Conservation (phyloP, 2,329 filamentous ascomycete genomes). For the Aureobasidium melanogenum region DNA sequence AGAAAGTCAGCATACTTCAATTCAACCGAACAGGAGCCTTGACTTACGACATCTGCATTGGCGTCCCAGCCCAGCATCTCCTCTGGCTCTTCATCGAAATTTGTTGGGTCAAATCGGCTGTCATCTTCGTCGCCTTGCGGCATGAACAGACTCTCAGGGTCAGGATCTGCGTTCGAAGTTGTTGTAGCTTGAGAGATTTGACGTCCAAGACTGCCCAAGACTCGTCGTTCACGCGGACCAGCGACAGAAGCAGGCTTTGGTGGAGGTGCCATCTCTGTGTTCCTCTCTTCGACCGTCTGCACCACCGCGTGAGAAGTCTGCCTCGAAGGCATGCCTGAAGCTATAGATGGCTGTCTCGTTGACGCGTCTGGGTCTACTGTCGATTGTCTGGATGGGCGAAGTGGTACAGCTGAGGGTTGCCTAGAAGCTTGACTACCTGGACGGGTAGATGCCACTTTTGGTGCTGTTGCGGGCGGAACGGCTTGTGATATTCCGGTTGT, state of each 20-base stretch:
- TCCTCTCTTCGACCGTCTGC: background rate
- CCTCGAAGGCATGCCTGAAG: slow-evolving; percentile 2
- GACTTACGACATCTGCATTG: slow-evolving; percentile 52
- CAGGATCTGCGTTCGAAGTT: slow-evolving; percentile 50
- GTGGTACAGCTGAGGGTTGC: slow-evolving; percentile 18
- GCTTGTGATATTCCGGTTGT: slow-evolving; percentile 57
- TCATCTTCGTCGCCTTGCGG: slow-evolving; percentile 59
- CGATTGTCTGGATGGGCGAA: background rate
- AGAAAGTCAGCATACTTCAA: background rate
- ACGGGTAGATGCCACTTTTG: slow-evolving; percentile 27
- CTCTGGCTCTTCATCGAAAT: slow-evolving; percentile 53
- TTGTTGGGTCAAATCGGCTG: slow-evolving; percentile 61
- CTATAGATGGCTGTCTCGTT: background rate
- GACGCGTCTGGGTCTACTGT: slow-evolving; percentile 2
- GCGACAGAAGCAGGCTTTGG: slow-evolving; percentile 9
- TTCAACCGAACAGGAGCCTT: background rate
- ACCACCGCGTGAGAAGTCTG: background rate
- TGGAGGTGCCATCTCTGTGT: slow-evolving; percentile 13
- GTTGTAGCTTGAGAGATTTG: slow-evolving; percentile 32
- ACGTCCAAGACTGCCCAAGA: slow-evolving; percentile 17
- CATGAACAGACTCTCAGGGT: slow-evolving; percentile 66
- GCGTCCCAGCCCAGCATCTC: slow-evolving; percentile 68
- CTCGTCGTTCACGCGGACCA: slow-evolving; percentile 17
- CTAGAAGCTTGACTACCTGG: slow-evolving; percentile 23
- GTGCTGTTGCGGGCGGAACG: slow-evolving; percentile 23